phyloP scores from a whole-genome alignment of 495 filamentous ascomycete genomes.

The Neurospora pannonica region DNA sequence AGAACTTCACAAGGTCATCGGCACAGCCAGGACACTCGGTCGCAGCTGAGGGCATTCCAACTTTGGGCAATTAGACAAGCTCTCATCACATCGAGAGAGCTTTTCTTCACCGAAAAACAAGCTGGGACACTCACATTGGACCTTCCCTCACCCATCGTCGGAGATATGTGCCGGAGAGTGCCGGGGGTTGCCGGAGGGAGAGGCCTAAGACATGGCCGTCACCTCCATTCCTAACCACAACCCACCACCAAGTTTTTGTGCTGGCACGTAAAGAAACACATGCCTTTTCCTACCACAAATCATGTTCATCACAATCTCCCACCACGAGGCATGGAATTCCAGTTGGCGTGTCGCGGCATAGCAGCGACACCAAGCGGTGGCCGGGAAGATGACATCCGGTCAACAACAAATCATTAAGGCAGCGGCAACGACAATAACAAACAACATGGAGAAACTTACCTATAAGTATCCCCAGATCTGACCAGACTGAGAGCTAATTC shows the following conservation, averaged over 20 bases:
- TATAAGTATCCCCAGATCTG: not conserved
- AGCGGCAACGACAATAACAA: not conserved
- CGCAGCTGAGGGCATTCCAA: not conserved
- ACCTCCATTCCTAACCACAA: not conserved
- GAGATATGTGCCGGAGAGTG: not conserved
- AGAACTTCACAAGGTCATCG: not conserved
- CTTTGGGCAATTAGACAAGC: not conserved
- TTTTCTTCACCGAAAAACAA: not conserved
- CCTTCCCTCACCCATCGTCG: not conserved
- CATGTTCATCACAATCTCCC: not conserved
- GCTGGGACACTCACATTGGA: not conserved
- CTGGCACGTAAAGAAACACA: not conserved
- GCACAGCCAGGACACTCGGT: not conserved
- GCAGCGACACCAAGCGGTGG: not conserved
- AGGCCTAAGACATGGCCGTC: not conserved
- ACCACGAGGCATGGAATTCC: not conserved
- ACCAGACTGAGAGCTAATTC: not conserved
- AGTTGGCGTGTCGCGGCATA: not conserved
- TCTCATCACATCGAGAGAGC: not conserved
- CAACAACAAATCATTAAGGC: not conserved
- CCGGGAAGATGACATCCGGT: not conserved
- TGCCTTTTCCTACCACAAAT: not conserved
- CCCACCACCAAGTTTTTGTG: not conserved
- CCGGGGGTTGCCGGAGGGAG: not conserved
- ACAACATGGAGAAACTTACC: not conserved